Base-by-base conservation (phyloP, 768 basidiomycete species). In the Suillus subluteus region DNA sequence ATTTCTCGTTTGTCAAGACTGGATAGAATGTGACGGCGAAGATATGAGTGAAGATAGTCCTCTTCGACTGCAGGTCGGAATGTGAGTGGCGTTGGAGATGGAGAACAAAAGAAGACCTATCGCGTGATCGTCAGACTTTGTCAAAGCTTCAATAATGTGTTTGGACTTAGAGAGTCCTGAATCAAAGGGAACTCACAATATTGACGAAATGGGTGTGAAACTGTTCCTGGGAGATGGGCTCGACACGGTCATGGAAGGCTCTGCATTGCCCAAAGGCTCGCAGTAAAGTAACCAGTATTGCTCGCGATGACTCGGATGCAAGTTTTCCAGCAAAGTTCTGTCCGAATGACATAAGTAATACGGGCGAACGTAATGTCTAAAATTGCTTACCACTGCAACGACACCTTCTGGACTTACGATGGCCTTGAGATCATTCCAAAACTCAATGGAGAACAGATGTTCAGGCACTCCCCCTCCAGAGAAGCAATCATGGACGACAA, bases 391-490 rank as follows among this genome's bases (percentile, higher is more conserved):
- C 70, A 98, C 88, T 23, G 88, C 94, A 16, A 97, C 76, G 18
- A 96, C 81, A 4, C 91, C 96, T 58, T 92, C 87, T 4, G 86
- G 81, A 15, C 85, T 82, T 77, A 97, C 84, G 23, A 89, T 74
- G 2, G 75, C 72, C 71, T 86, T 89, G 62, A 97, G 73, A 63
- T 89, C 88, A 30, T 82, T 69, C 93, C 94, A 97, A 74, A 96
- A 96, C 70, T 96, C 90, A 38, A 85, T 48, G 0, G 95, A 93
- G 78, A 91, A 98, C 62, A 98, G 79, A 72, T 94, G 90, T 44
- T 88, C 81, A 0, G 97, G 95, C 3, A 98, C 89, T n/a, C 87
- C 88, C 4, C 97, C 97, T 11, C 96, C 97, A 11, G 95, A 95
- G 75, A 98, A 98, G 73, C 93, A 94, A 72, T 97, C 96, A 70